Conservation (phyloP, 2,329 filamentous ascomycete genomes). For the Xylariaceae sp. region DNA sequence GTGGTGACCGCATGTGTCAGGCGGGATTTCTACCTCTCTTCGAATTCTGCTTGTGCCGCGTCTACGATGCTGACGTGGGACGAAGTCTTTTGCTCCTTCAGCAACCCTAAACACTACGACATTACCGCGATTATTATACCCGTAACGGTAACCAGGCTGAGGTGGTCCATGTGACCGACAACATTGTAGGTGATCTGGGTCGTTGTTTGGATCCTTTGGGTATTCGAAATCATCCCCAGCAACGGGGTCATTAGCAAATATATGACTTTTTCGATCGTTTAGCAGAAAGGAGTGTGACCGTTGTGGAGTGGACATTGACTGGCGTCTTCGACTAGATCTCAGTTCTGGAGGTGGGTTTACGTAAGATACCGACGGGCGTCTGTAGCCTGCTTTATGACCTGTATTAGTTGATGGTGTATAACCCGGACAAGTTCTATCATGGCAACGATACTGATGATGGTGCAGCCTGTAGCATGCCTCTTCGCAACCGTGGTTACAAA, state of each 20-base stretch:
- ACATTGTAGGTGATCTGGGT: neutral
- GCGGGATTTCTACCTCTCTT: no score
- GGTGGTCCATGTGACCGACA: neutral
- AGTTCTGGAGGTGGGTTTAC: neutral
- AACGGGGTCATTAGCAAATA: neutral
- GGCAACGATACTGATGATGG: neutral
- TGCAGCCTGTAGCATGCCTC: neutral
- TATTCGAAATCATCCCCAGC: neutral
- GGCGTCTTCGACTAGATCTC: neutral
- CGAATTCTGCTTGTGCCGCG: no score
- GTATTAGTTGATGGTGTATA: neutral
- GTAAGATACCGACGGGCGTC: neutral
- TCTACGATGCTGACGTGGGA: neutral
- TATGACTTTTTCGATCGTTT: neutral
- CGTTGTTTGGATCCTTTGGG: neutral
- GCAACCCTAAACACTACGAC: neutral
- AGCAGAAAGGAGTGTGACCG: neutral
- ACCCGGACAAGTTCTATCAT: neutral
- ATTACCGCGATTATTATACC: slow-evolving; percentile 1
- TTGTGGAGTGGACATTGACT: neutral
- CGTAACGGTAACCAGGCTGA: slow-evolving; percentile 1
- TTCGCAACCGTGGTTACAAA: neutral
- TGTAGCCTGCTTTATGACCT: neutral
- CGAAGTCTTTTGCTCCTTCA: slow-evolving; percentile 1
- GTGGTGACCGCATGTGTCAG: no score